phyloP scores from a whole-genome alignment of 352 stramenopile genomes.

The Phytophthora hibernalis region DNA sequence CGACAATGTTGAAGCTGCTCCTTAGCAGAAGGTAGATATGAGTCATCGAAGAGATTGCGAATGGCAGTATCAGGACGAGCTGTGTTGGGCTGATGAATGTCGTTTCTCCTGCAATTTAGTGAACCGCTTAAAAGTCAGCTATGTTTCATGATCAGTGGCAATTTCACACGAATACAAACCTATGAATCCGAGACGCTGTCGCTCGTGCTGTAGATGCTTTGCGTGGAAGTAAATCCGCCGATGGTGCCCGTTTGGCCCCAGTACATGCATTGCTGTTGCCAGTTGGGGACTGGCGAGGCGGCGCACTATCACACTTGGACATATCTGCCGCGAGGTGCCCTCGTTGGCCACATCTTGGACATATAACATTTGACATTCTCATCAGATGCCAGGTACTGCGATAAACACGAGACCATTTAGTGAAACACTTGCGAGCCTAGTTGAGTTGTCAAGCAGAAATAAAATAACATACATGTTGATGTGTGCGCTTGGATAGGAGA shows the following conservation, averaged over 20 bases:
- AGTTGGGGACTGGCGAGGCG: conserved; percentile 27
- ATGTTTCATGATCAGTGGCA: neutral
- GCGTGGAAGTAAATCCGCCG: conserved; percentile 5
- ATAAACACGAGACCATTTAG: neutral
- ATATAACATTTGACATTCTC: conserved; percentile 75
- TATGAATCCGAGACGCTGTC: neutral
- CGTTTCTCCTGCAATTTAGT: neutral
- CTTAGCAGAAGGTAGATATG: conserved; percentile 58
- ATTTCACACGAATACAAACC: conserved; percentile 6
- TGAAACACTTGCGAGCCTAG: neutral
- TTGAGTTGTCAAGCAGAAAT: neutral
- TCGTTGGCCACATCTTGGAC: conserved; percentile 60
- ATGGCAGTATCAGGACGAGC: conserved; percentile 31
- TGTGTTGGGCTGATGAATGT: conserved; percentile 16
- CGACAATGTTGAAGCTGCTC: conserved; percentile 63
- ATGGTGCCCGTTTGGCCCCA: conserved; percentile 10
- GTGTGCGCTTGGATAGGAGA: conserved; percentile 70
- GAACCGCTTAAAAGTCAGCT: neutral
- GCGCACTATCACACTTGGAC: conserved; percentile 47
- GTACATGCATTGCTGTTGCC: conserved; percentile 16
- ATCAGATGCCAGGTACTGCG: conserved; percentile 77
- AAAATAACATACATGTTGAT: conserved; percentile 67
- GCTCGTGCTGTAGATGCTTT: conserved; percentile 26
- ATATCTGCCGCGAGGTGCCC: conserved; percentile 63
- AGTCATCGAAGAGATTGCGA: conserved; percentile 67